Percentiles rank a stretch among this genome's conserved stretches.
Conservation (phyloP, 2,329 filamentous ascomycete species). For the Penicillium sp. region DNA sequence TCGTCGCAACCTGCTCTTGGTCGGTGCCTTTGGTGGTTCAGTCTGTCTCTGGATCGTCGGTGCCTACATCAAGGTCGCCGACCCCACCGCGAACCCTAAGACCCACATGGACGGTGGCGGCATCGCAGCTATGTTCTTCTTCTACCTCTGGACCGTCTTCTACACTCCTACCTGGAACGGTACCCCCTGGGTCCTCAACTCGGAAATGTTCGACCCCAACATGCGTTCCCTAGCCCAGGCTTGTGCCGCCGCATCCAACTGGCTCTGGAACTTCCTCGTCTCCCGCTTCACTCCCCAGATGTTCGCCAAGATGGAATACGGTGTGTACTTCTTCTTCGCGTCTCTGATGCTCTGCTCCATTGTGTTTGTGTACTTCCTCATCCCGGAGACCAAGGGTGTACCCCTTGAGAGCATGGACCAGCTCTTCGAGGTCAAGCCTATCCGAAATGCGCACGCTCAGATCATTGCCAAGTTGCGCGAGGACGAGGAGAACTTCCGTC, state of each 20-base stretch:
- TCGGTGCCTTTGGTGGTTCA: constrained; percentile 63
- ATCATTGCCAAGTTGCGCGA: constrained; percentile 34
- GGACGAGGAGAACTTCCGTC: constrained; percentile 37
- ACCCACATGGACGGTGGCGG: constrained; percentile 30
- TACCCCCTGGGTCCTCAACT: constrained; percentile 74
- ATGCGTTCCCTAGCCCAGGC: constrained; percentile 70
- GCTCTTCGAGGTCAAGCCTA: constrained; percentile 52
- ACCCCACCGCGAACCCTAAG: constrained; percentile 25
- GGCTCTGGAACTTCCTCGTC: constrained; percentile 42
- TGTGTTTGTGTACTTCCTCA: constrained; percentile 61
- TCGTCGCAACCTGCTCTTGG: constrained; percentile 63
- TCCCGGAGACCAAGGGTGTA: constrained; percentile 67
- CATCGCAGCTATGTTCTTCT: constrained; percentile 59
- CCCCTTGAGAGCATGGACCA: constrained; percentile 66
- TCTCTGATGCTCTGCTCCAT: constrained; percentile 60
- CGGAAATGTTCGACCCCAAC: constrained; percentile 72
- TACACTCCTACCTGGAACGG: constrained; percentile 75
- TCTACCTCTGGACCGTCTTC: constrained; percentile 73
- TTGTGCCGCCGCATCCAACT: constrained; percentile 53
- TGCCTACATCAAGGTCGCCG: constrained; percentile 38
- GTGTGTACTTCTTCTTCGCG: constrained; percentile 70
- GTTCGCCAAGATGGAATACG: constrained; percentile 52
- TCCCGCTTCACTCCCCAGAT: constrained; percentile 44
- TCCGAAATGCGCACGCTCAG: constrained; percentile 36
- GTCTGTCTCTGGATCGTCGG: constrained; percentile 40